phyloP scores from a whole-genome alignment of 2,329 filamentous ascomycete genomes.

The Sporothrix dimorphospora region DNA sequence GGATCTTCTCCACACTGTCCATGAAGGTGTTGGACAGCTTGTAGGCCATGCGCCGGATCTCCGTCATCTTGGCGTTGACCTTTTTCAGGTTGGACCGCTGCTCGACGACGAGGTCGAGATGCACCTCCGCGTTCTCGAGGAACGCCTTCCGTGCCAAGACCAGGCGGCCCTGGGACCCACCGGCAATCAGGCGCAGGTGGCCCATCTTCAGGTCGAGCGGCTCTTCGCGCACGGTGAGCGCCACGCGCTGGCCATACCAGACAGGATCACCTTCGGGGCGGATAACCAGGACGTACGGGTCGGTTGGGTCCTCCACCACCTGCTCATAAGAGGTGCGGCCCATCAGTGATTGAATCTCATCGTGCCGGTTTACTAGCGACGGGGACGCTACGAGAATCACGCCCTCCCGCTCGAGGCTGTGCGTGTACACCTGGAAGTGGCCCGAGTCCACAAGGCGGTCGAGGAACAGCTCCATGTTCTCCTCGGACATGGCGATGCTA shows the following conservation, averaged over 20 bases:
- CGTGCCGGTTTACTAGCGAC: conserved; percentile 70
- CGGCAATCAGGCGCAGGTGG: conserved; percentile 83
- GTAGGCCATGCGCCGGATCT: conserved; percentile 94
- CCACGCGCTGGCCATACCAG: conserved; percentile 80
- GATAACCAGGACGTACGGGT: conserved; percentile 84
- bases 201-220: conserved; percentile 84
- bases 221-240: conserved; percentile 72
- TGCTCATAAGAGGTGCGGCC: conserved; percentile 65
- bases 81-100: conserved; percentile 91
- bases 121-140: conserved; percentile 75
- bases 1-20: conserved; percentile 94
- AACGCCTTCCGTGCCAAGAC: conserved; percentile 79
- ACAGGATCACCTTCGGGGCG: conserved; percentile 75
- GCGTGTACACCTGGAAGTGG: conserved; percentile 83
- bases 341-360: conserved; percentile 84
- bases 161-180: conserved; percentile 79
- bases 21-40: conserved; percentile 98
- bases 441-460: conserved; percentile 79
- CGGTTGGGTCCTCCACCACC: conserved; percentile 69
- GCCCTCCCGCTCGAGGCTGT: conserved; percentile 67
- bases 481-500: conserved; percentile 72
- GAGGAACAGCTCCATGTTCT: conserved; percentile 72
- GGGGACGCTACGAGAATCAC: conserved; percentile 86
- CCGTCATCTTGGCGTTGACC: conserved; percentile 87
- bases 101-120: conserved; percentile 87